Evolutionary conservation across 352 stramenopile species (phyloP).

Genomic region (Pelagophyceae sp.): DNA sequence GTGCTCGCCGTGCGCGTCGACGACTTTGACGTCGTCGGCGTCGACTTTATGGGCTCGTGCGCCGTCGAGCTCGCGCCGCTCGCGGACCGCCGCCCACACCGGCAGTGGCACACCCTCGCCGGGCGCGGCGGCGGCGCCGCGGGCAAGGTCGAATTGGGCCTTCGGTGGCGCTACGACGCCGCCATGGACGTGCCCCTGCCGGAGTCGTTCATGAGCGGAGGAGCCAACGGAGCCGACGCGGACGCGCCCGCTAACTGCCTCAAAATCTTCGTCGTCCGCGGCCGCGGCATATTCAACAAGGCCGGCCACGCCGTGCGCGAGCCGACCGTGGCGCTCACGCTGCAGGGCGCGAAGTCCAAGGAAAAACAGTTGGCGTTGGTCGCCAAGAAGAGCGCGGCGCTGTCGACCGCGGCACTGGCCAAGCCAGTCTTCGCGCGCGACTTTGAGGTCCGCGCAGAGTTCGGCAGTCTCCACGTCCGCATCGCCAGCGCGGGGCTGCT

Average conservation of each 20-base stretch:
- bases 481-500: too few species aligned
- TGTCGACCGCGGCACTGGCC: too few species aligned
- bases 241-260: not conserved
- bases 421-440: too few species aligned
- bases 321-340: too few species aligned
- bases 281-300: too few species aligned
- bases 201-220: not conserved
- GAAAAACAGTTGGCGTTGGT: too few species aligned
- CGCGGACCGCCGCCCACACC: not conserved
- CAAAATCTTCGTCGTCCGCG: not conserved
- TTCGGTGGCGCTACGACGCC: not conserved
- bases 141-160: not conserved
- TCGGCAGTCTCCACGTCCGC: too few species aligned
- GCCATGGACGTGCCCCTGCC: not conserved
- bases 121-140: not conserved
- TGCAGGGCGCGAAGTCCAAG: too few species aligned
- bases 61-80: not conserved
- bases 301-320: too few species aligned
- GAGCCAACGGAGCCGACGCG: not conserved
- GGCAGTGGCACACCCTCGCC: not conserved
- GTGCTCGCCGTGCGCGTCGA: not conserved
- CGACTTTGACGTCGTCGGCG: not conserved
- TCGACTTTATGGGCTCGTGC: not conserved
- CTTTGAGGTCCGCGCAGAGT: too few species aligned
- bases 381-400: too few species aligned